phyloP scores from a whole-genome alignment of 2,329 filamentous ascomycete genomes.

The Hypoxylon sp. region DNA sequence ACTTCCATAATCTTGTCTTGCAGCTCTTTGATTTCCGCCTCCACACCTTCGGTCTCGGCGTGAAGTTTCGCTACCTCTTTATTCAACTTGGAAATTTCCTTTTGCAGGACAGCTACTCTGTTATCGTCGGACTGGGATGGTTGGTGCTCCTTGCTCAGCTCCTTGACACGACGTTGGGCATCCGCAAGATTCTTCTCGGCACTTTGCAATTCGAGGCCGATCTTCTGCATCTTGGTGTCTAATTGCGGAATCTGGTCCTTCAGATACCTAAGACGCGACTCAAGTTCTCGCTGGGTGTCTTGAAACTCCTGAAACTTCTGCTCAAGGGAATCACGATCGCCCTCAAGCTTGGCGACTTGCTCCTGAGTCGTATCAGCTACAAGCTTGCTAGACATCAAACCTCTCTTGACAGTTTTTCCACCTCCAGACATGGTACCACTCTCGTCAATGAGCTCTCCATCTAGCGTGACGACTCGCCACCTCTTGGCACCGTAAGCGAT shows the following conservation, averaged over 20 bases:
- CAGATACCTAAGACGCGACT: conserved; percentile 79
- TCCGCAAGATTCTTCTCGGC: conserved; percentile 87
- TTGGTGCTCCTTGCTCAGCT: conserved; percentile 85
- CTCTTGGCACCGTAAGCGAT: conserved; percentile 94
- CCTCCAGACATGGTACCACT: conserved; percentile 99
- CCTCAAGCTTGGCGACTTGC: conserved; percentile 88
- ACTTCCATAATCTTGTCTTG: conserved; percentile 99
- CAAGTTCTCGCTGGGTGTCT: conserved; percentile 84
- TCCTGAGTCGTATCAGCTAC: conserved; percentile 90
- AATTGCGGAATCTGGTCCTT: conserved; percentile 85
- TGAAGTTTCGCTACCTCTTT: conserved; percentile 85
- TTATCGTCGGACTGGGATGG: conserved; percentile 85
- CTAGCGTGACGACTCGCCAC: conserved; percentile 96
- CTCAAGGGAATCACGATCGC: conserved; percentile 88
- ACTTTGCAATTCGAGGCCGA: conserved; percentile 89
- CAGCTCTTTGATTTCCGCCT: conserved; percentile 91
- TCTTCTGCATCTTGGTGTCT: conserved; percentile 93
- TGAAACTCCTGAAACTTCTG: conserved; percentile 87
- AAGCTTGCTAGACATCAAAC: conserved; percentile 96
- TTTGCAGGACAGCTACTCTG: conserved; percentile 79
- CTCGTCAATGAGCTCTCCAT: conserved; percentile 96
- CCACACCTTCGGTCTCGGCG: conserved; percentile 87
- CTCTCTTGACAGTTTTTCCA: conserved; percentile 89
- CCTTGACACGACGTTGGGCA: conserved; percentile 85
- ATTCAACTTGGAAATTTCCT: conserved; percentile 81